Conservation (phyloP, 2,329 filamentous ascomycete genomes). For the Fusarium pininemorale region DNA sequence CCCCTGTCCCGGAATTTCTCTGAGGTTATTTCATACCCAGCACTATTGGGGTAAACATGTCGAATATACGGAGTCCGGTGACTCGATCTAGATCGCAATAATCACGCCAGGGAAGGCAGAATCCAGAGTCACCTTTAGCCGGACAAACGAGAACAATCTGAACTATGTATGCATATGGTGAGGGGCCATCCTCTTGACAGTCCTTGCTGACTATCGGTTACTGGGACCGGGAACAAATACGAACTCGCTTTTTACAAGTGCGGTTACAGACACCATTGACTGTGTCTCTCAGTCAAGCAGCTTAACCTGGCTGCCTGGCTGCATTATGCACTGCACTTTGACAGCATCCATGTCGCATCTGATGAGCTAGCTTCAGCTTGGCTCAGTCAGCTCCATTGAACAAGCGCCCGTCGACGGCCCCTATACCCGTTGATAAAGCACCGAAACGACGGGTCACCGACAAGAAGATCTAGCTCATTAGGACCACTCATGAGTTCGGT, state of each 20-base stretch:
- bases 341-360: not conserved
- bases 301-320: not conserved
- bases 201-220: conserved; percentile 23
- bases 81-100: conserved; percentile 8
- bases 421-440: conserved; percentile 16
- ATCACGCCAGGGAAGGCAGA: conserved; percentile 5
- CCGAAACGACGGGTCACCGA: conserved; percentile 8
- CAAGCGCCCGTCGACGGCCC: conserved; percentile 20
- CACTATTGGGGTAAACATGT: conserved; percentile 6
- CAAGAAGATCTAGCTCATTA: conserved; percentile 13
- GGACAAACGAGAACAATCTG: conserved; percentile 26
- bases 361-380: not conserved
- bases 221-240: conserved; percentile 15
- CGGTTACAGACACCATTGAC: not conserved
- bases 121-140: conserved; percentile 28
- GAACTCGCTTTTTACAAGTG: not conserved
- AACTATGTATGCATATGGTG: not conserved
- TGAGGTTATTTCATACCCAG: conserved; percentile 3
- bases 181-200: conserved; percentile 5
- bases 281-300: not conserved
- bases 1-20: conserved; percentile 18
- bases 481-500: not conserved
- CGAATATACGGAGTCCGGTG: not conserved
- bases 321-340: not conserved
- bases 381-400: conserved; percentile 26